phyloP scores from a whole-genome alignment of 768 basidiomycete species.

The Lactarius psammicola region DNA sequence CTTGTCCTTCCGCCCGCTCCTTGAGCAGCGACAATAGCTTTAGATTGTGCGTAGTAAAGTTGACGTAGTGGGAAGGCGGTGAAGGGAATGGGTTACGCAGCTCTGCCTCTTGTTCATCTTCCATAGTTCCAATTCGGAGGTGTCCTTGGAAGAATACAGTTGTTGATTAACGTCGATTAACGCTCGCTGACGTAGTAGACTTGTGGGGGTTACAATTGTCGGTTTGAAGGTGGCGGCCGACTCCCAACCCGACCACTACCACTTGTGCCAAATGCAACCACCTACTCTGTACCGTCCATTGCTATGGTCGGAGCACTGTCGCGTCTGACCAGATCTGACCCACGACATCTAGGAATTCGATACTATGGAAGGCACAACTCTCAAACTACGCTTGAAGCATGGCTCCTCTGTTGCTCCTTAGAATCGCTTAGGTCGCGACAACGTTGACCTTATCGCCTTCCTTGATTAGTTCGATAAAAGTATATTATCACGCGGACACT shows the following conservation, averaged over 20 bases:
- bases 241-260: no score
- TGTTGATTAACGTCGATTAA: not conserved
- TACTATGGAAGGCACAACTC: not conserved
- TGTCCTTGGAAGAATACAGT: not conserved
- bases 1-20: slow-evolving; percentile 43
- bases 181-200: not conserved
- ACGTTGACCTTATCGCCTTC: not conserved
- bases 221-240: not conserved
- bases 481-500: not conserved
- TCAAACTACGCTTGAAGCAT: not conserved
- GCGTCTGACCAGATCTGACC: no score
- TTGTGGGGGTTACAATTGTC: not conserved
- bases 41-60: slow-evolving; percentile 74
- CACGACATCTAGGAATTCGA: not conserved
- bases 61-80: slow-evolving; percentile 79
- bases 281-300: no score
- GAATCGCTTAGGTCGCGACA: not conserved
- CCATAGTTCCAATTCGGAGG: slow-evolving; percentile 41
- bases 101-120: slow-evolving; percentile 70
- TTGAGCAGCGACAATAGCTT: slow-evolving; percentile 60
- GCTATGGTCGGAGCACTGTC: no score
- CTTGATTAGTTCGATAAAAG: not conserved
- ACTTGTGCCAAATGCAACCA: no score
- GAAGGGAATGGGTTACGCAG: slow-evolving; percentile 87
- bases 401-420: not conserved